Base-by-base conservation (phyloP, 495 filamentous ascomycete genomes). In the Penicillium fimorum region DNA sequence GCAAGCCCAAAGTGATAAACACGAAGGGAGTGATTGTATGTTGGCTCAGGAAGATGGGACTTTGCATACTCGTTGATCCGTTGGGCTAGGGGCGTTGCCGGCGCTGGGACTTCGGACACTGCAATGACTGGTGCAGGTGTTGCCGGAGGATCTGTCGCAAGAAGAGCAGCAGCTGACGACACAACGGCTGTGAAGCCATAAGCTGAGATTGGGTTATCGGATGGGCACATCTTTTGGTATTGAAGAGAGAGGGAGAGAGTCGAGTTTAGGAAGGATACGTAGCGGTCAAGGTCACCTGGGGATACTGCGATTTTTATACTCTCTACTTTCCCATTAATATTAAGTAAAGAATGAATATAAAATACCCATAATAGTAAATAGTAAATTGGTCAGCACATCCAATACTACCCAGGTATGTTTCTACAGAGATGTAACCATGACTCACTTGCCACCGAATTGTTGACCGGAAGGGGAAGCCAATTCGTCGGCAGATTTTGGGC, bases 21-120 rank as follows among this genome's bases (percentile, higher is more conserved):
- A 7, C 90, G 78, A 80, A 92, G 85, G 42, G 77, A 83, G 74
- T 93, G 90, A 67, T 92, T 84, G 70, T 84, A 91, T 0, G 87
- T 90, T 47, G 83, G 75, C 35, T 69, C 58, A 0, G 78, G 76
- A 8, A 90, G 79, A 45, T 84, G 76, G 25, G 76, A 55, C 35
- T 76, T 71, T 10, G 82, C 87, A 58, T 86, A 90, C 2, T 64
- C 62, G 24, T 81, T 68, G 40, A 87, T 81, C 27, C 76, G 70
- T 3, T 66, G 67, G 24, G 72, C 71, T 5, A 85, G 68, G 1
- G 65, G 35, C 0, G 75, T 77, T 44, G 55, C 53, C 5, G 79
- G 79, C 11, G 79, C 59, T 20, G 70, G 53, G 9, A 77, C 77
- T 30, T 65, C 61, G 3, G 67, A 61, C 13, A 77, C 58, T 9